A percentile compares a stretch with the other conserved stretches of the same genome.
These are phyloP conservation scores for Suillus tomentosus DNA, from an alignment of 768 basidiomycete species.

Conservation along the genomic window DNA sequence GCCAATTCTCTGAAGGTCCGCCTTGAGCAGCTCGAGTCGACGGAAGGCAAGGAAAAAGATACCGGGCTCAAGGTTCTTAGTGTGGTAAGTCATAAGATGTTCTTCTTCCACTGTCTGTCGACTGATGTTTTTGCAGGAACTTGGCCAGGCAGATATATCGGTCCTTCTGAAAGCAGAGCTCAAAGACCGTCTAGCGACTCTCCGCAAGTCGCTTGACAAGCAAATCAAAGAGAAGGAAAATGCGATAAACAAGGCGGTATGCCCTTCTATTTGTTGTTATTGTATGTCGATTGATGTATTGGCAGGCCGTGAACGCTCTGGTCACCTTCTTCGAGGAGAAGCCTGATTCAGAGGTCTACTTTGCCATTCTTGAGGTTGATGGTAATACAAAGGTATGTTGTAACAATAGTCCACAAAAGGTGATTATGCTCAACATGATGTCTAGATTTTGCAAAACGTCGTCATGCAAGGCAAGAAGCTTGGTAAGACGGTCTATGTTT, in stretches of 20 bases:
- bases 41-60: conserved; percentile 82
- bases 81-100: conserved; percentile 52
- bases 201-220: conserved; percentile 85
- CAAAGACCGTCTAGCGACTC: conserved; percentile 66
- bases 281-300: conserved; percentile 5
- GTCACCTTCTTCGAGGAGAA: conserved; percentile 77
- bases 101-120: not conserved
- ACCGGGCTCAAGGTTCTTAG: conserved; percentile 79
- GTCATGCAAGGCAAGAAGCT: conserved; percentile 78
- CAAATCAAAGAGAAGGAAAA: conserved; percentile 81
- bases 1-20: conserved; percentile 64
- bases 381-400: conserved; percentile 80
- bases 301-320: conserved; percentile 70
- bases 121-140: conserved; percentile 55
- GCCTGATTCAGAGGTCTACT: conserved; percentile 65
- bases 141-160: conserved; percentile 88
- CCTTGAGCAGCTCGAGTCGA: conserved; percentile 60
- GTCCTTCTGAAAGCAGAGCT: conserved; percentile 79
- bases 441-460: conserved; percentile 74
- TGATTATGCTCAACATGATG: conserved; percentile 11
- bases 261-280: conserved; percentile 16
- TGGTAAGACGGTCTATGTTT: conserved; percentile 83
- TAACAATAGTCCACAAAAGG: not conserved
- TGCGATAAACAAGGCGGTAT: conserved; percentile 74
- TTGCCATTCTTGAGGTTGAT: conserved; percentile 71